These are phyloP conservation scores for Trebouxia sp. DNA, from an alignment of 139 green algal species.

Conservation along the genomic window DNA sequence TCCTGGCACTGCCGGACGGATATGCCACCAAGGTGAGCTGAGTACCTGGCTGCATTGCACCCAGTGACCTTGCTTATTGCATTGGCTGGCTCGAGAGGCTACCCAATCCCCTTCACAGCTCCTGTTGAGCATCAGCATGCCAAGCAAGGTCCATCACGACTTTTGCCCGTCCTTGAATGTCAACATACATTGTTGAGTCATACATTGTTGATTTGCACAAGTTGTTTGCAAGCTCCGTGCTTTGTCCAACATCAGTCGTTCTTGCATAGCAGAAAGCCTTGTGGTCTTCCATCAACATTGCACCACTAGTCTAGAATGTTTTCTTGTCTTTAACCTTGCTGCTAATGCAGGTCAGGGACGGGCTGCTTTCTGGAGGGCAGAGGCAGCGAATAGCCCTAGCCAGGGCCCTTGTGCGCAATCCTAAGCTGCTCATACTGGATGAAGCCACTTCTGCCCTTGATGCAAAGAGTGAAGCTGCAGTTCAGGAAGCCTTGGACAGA, in stretches of 20 bases:
- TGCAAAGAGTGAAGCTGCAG: constrained; percentile 66
- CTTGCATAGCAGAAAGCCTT: background rate
- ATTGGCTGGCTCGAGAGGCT: too few species aligned
- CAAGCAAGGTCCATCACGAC: too few species aligned
- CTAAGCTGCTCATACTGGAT: constrained; percentile 62
- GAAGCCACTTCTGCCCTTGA: constrained; percentile 58
- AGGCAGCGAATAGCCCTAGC: constrained; percentile 86
- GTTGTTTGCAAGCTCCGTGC: too few species aligned
- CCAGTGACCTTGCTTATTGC: too few species aligned
- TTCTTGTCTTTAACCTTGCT: background rate
- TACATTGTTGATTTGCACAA: too few species aligned
- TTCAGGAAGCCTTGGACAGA: constrained; percentile 90
- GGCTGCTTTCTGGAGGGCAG: constrained; percentile 75
- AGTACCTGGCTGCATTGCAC: background rate
- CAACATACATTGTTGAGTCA: too few species aligned
- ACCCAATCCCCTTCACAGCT: too few species aligned
- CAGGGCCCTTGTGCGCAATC: constrained; percentile 55
- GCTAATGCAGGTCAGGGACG: constrained; percentile 30
- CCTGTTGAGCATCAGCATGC: too few species aligned
- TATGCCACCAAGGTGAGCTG: constrained; percentile 72
- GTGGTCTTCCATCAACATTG: background rate
- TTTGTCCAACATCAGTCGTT: background rate
- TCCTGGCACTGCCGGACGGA: constrained; percentile 66
- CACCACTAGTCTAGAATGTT: background rate
- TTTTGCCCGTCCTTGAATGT: too few species aligned